Base-by-base conservation (phyloP, 768 basidiomycete genomes). In the Calocera cornea region DNA sequence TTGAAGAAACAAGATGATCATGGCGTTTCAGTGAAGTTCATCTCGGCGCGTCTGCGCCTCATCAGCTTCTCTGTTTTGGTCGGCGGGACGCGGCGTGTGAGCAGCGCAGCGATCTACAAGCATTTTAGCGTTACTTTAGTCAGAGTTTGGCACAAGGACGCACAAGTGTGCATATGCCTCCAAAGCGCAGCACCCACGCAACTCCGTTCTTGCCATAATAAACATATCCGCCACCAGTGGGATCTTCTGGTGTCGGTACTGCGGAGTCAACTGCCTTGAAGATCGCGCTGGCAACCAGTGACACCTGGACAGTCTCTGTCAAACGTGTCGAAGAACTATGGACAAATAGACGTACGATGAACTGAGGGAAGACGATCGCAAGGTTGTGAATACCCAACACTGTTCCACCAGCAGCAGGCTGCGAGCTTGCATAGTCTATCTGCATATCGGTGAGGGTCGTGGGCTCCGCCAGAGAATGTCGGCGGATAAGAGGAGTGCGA, bases 351-450 rank as follows among this genome's bases (percentile, higher is more conserved):
- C 92, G 71, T 74, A 95, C 94, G 65, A 95, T 82, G 74, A 97
- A 90, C 72, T 97, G 95, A 24, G 95, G 95, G 78, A 92, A 86
- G 31, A 97, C 95, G 68, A 97, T 93, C 2, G 95, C 90, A 19
- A 97, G 80, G 74, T 97, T 97, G 74, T 97, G 95, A 41, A 97
- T 93, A 1, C 95, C 95, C 44, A 97, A 83, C 41, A 95, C 86
- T 1, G 95, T 97, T 10, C 94, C 94, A 19, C 93, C 94, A 1
- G 90, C 87, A 60, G 88, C 80, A 24, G 85, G 83, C 41, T 81
- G 77, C 2, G 76, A 72, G 31, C 81, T 76, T 34, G 41, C 64
- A 44, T 70, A 69, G 27, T 64, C 40, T 16, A 70, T 66, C 71
- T 47, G 75, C 76, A 38, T 74, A 74, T 14, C 83, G 80, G 44